Base-by-base conservation (phyloP, 2,329 filamentous ascomycete species). In the Fusarium citri region DNA sequence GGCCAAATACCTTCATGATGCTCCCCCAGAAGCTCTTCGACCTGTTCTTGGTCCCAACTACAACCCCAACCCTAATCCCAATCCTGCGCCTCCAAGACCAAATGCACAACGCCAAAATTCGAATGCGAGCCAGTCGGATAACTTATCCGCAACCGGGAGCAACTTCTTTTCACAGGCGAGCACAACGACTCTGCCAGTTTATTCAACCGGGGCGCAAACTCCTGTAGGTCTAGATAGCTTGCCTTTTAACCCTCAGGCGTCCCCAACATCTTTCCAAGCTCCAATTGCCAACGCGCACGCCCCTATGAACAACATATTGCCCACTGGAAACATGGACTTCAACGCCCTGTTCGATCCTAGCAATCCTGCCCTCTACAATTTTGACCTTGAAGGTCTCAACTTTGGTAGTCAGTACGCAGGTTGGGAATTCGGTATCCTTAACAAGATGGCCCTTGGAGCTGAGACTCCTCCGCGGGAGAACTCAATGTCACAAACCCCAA, bases 1-100 rank as follows among this genome's bases (percentile, higher is more conserved):
- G 86, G 96, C 96, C 55, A 99, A 99, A 80, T 99, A 99, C 80
- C 92, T 99, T 59, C 94, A 98, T 77, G 96, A 98, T 85, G 94
- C 95, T 26, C 94, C 95, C 37, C 89, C 94, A 55, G 94, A 97
- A 78, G 94, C 94, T 47, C 85, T 98, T 67, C 88, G 95, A 77
- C 93, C 94, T n/a, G 94, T 96, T 43, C 86, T 96, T 49, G 90
- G 91, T 8, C 89, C 90, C 30, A 89, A 86, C 67, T 91, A 89
- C 75, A 93, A 91, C 76, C 87, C 87, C 76, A 84, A 79, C 79
- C 81, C 81, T 74, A 78, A 79, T 79, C 81, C 81, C 74, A 78
- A 79, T 80, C 81, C 80, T 74, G 78, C 83, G 77, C 81, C 82
- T 6, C 81, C 82, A 72, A 78, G 83, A 42, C 76, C 81, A 23